phyloP scores from a whole-genome alignment of 352 stramenopile species.

The Pythium dissimile region DNA sequence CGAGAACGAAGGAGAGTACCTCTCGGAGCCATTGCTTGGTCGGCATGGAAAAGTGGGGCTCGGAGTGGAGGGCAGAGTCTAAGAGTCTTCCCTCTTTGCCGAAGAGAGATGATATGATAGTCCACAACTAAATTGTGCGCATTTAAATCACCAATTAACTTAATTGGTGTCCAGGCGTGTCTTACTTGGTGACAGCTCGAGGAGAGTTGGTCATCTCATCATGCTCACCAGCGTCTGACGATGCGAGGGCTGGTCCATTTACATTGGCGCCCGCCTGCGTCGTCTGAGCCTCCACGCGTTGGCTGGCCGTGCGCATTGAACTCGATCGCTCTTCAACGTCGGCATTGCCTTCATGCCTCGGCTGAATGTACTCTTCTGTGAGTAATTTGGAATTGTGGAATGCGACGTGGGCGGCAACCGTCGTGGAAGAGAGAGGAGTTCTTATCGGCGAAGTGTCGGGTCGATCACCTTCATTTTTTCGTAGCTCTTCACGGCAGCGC shows the following conservation, averaged over 20 bases:
- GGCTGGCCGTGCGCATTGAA: constrained; percentile 16
- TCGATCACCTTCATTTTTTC: background rate
- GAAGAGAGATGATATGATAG: too few species aligned
- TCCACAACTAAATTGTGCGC: too few species aligned
- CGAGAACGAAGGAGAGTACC: constrained; percentile 25
- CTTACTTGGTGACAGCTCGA: constrained; percentile 1
- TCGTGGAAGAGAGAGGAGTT: constrained; percentile 4
- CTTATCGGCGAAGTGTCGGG: background rate
- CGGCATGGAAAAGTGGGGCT: background rate
- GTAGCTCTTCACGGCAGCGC: constrained; percentile 15
- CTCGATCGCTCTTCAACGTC: constrained; percentile 8
- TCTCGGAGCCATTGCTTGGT: constrained; percentile 48
- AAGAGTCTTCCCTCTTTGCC: too few species aligned
- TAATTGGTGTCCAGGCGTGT: background rate
- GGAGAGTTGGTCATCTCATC: background rate
- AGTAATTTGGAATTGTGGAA: constrained; percentile 22
- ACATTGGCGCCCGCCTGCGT: constrained; percentile 6
- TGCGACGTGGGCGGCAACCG: constrained; percentile 6
- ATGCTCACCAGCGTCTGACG: background rate
- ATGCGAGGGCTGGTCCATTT: background rate
- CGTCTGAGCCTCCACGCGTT: constrained; percentile 23
- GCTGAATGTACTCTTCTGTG: constrained; percentile 23
- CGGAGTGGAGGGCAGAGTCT: too few species aligned
- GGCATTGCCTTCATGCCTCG: constrained; percentile 3
- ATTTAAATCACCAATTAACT: too few species aligned